phyloP scores from a whole-genome alignment of 345 rosid species.

The Populus euphratica region DNA sequence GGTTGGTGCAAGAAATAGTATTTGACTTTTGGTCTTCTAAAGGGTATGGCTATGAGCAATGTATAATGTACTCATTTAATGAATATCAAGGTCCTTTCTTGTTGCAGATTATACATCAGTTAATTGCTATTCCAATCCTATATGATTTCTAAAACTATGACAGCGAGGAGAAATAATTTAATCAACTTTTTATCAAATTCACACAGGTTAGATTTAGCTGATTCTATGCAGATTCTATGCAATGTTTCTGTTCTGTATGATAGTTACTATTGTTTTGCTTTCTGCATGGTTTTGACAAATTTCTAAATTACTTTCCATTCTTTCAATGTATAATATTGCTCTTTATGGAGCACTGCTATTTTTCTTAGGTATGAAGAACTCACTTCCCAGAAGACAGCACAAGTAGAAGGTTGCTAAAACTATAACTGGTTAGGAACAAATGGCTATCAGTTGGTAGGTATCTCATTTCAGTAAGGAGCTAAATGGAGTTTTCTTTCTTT shows the following conservation, averaged over 20 bases:
- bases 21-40: neutral
- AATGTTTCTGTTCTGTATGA: neutral
- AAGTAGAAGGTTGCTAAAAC: conserved; percentile 18
- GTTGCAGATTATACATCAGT: conserved; percentile 18
- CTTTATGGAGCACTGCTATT: conserved; percentile 21
- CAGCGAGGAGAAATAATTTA: conserved; percentile 2
- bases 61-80: neutral
- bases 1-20: conserved; percentile 37
- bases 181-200: conserved; percentile 21
- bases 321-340: conserved; percentile 15
- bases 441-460: neutral
- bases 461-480: neutral
- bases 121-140: conserved; percentile 11
- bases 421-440: conserved; percentile 10
- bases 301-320: neutral
- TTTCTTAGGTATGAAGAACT: conserved; percentile 28
- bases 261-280: neutral
- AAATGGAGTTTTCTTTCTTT: neutral
- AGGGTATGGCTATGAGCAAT: neutral
- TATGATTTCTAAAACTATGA: conserved; percentile 30
- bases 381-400: conserved; percentile 15
- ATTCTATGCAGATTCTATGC: neutral
- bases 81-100: neutral
- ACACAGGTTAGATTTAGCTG: conserved; percentile 9
- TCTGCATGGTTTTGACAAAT: neutral